Conservation (phyloP, 805 yeast genomes). For the Scheffersomyces lignosus region DNA sequence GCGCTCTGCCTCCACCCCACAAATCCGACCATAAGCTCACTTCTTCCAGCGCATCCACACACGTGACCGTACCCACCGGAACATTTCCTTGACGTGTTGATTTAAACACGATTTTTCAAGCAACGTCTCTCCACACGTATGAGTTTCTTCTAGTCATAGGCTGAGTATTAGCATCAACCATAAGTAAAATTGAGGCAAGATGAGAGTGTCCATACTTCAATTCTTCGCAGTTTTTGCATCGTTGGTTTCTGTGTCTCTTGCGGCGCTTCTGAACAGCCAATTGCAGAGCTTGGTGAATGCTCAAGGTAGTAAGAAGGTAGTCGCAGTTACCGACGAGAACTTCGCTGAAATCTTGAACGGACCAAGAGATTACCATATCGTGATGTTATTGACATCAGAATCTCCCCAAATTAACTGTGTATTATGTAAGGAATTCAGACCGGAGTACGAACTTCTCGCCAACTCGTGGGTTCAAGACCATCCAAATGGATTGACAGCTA, state of each 20-base stretch:
- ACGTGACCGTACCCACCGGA: no score
- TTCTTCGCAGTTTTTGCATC: no score
- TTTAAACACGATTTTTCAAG: no score
- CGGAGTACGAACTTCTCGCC: conserved; percentile 62
- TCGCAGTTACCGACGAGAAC: conserved; percentile 51
- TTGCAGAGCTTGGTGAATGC: conserved; percentile 17
- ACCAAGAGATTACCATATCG: conserved; percentile 67
- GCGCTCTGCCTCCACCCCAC: no score
- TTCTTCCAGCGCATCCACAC: no score
- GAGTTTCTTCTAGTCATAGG: no score
- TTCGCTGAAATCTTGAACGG: conserved; percentile 58
- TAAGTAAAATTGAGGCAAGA: no score
- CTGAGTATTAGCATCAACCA: no score
- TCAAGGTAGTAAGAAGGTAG: conserved; percentile 17
- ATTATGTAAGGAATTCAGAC: conserved; percentile 69
- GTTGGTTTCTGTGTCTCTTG: conserved; percentile 15
- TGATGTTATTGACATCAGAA: conserved; percentile 71
- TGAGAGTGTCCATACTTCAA: no score
- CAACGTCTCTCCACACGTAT: no score
- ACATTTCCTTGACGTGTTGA: no score
- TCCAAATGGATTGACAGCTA: conserved; percentile 41
- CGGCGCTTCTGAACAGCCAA: conserved; percentile 24
- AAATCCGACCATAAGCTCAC: no score
- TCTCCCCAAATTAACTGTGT: conserved; percentile 73
- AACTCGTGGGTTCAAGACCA: conserved; percentile 55